Conservation (phyloP, 2,329 filamentous ascomycete genomes). For the Aspergillus ustus region DNA sequence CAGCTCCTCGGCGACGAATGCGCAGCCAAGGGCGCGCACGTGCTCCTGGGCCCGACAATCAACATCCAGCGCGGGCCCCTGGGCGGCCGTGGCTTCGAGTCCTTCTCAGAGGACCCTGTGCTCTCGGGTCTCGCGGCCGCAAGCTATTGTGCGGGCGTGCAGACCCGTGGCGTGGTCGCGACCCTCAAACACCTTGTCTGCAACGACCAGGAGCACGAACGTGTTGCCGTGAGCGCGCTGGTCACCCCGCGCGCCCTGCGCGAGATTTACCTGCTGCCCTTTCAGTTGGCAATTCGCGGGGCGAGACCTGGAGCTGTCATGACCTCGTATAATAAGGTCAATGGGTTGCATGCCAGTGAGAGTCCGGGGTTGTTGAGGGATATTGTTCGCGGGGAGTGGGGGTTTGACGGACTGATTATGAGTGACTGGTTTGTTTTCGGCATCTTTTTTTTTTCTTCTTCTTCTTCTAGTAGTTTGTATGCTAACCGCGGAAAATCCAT, state of each 20-base stretch:
- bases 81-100: conserved; percentile 85
- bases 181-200: conserved; percentile 71
- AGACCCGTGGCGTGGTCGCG: conserved; percentile 74
- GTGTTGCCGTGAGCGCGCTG: conserved; percentile 48
- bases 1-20: conserved; percentile 72
- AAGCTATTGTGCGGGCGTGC: conserved; percentile 72
- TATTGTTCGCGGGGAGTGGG: conserved; percentile 52
- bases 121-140: conserved; percentile 75
- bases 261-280: conserved; percentile 68
- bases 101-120: conserved; percentile 80
- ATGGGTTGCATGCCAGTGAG: conserved; percentile 54
- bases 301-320: conserved; percentile 61
- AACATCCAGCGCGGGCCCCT: conserved; percentile 82
- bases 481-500: background rate
- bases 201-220: conserved; percentile 53
- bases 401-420: conserved; percentile 52
- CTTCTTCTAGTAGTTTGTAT: too few relatives aligned
- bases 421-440: conserved; percentile 47
- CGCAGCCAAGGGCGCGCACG: conserved; percentile 73
- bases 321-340: conserved; percentile 64
- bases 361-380: conserved; percentile 45
- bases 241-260: conserved; percentile 59
- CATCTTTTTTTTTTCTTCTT: background rate
- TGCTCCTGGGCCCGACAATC: conserved; percentile 76
- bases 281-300: conserved; percentile 65